These are phyloP conservation scores for Tetracladium marchalianum DNA, from an alignment of 495 filamentous ascomycete genomes.

Conservation along the genomic window DNA sequence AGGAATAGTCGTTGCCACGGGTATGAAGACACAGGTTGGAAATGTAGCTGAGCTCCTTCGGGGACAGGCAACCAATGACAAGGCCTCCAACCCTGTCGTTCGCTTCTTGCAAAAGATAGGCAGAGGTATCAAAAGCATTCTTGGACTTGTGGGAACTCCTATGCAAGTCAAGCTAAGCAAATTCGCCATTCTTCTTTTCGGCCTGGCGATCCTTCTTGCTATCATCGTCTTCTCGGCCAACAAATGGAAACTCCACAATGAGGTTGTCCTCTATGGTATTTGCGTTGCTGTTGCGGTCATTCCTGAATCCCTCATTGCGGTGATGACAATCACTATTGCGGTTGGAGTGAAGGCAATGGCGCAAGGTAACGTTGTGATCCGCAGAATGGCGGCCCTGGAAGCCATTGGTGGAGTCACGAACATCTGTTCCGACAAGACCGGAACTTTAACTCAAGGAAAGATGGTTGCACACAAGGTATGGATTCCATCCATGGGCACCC, in stretches of 20 bases:
- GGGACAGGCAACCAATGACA: constrained; percentile 4
- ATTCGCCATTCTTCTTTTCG: constrained; percentile 59
- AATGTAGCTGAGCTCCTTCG: constrained; percentile 53
- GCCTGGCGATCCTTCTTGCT: constrained; percentile 57
- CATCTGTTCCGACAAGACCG: constrained; percentile 67
- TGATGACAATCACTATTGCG: constrained; percentile 68
- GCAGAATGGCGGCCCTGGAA: constrained; percentile 56
- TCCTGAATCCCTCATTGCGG: constrained; percentile 68
- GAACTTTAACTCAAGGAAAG: constrained; percentile 59
- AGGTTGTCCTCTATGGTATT: constrained; percentile 59
- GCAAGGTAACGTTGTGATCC: constrained; percentile 55
- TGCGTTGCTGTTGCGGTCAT: constrained; percentile 63
- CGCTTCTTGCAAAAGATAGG: constrained; percentile 26
- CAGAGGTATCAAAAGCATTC: constrained; percentile 33
- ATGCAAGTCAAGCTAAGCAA: constrained; percentile 60
- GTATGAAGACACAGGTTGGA: constrained; percentile 65
- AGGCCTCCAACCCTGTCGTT: constrained; percentile 20
- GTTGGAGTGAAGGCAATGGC: constrained; percentile 67
- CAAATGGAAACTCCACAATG: constrained; percentile 45
- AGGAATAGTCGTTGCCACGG: constrained; percentile 61
- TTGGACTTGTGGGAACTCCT: constrained; percentile 60
- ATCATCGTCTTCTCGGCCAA: constrained; percentile 58
- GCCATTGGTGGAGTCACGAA: constrained; percentile 50
- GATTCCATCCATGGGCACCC: constrained; percentile 45
- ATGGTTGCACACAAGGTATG: constrained; percentile 46